Conservation (phyloP, 441 rosid genomes). For the Adansonia rubrostipa region DNA sequence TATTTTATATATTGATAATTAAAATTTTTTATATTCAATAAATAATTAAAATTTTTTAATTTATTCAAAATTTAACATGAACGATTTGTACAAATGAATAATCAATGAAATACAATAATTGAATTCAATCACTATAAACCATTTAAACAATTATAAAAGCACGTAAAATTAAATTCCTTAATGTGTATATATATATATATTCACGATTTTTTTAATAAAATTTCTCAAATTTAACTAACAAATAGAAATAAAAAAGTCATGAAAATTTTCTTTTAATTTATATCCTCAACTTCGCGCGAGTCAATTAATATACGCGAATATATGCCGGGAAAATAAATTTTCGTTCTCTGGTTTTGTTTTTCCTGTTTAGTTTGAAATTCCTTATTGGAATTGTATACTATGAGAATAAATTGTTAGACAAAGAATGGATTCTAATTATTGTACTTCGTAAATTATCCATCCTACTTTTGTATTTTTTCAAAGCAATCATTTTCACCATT, state of each 20-base stretch:
- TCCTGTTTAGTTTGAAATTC: background rate
- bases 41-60: background rate
- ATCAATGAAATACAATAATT: too few relatives aligned
- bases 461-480: background rate
- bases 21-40: background rate
- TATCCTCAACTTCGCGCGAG: background rate
- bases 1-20: background rate
- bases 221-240: background rate
- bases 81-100: background rate
- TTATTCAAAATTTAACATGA: background rate
- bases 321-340: background rate
- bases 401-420: conserved; percentile 15
- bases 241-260: background rate
- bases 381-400: conserved; percentile 8
- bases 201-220: background rate
- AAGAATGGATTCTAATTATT: conserved; percentile 12
- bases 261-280: background rate
- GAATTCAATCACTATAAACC: background rate
- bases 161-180: too few relatives aligned
- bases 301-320: background rate
- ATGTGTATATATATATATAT: too few relatives aligned
- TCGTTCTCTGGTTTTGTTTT: background rate
- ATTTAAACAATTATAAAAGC: background rate
- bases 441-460: background rate
- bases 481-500: conserved; percentile 19